Evolutionary conservation across 129 eudicot genomes (phyloP), one percentile per base, ranked within the genome.

Genomic region (Silybum marianum): DNA sequence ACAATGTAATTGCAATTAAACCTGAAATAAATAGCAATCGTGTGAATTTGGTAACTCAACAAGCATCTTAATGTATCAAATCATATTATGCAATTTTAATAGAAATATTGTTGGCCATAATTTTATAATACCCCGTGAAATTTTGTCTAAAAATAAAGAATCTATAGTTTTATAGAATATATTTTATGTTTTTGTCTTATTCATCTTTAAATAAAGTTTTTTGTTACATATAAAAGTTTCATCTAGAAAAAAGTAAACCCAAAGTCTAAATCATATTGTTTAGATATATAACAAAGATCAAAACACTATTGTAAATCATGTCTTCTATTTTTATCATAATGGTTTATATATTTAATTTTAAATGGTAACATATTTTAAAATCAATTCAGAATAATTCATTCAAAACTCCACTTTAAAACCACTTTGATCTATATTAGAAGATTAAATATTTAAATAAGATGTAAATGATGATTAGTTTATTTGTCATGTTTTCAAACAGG

Each of bases 41-140:
- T 65, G 14, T 44, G 76, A 67, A 10, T 46, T 75, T 67, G 79
- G 71, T 66, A 68, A 82, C 78, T 14, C 72, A 22, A 72, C 72
- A 80, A 32, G 28, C n/a, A 8, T 77, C 18, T 28, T 51, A 28
- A 67, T 77, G 38, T 66, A 74, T 25, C 46, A 40, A 34, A 34
- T 62, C 38, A 32, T 13, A 63, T 51, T 22, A 8, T 7, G 10
- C 24, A 70, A 7, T 16, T 70, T 70, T 70, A 70, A 30, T 30
- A 14, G 14, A 70, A 6, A 14, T 14, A 34, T 70, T 32, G 10
- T 58, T 58, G 10, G 66, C 24, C 9, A 16, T 14, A 18, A 51
- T 51, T 3, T 51, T 16, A 21, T 6, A n/a, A 51, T 51, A 51
- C 2, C 2, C 18, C 1, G 22, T 54, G 22, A n/a, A 58, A 7